Evolutionary conservation across 169 alveolate species (phyloP).

Genomic region (Eimeria maxima): DNA sequence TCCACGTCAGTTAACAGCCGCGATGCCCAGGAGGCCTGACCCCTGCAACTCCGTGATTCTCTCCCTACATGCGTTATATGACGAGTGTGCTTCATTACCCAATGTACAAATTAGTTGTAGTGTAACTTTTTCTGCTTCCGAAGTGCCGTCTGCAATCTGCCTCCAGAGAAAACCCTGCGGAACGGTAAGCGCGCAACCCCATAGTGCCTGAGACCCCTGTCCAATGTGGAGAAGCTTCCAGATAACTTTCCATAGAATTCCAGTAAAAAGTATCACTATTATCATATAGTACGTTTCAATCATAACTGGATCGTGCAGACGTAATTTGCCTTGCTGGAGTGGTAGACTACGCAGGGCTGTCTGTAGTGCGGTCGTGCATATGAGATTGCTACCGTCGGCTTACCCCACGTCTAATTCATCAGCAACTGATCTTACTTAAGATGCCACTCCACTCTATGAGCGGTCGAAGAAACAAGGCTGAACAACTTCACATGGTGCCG

Average conservation of each 20-base stretch:
- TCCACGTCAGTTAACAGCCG: background rate
- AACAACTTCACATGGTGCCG: background rate
- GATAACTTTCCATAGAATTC: background rate
- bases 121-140: background rate
- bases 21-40: background rate
- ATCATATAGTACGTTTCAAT: background rate
- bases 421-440: background rate
- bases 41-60: background rate
- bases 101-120: background rate
- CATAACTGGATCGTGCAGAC: background rate
- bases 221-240: background rate
- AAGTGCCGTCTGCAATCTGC: background rate
- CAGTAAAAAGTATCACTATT: background rate
- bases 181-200: constrained; percentile 7
- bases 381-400: background rate
- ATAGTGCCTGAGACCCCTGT: background rate
- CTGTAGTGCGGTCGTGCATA: too few species aligned
- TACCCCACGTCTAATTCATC: background rate
- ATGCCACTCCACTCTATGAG: background rate
- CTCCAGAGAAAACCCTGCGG: background rate
- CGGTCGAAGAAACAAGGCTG: background rate
- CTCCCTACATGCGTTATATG: background rate
- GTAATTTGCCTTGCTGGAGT: constrained; percentile 15
- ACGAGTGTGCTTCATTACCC: background rate
- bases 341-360: too few species aligned